A percentile compares a stretch with the other conserved stretches of the same genome.
phyloP scores from a whole-genome alignment of 108 stramenopile species.

The Pseudonitzschia multiseries region DNA sequence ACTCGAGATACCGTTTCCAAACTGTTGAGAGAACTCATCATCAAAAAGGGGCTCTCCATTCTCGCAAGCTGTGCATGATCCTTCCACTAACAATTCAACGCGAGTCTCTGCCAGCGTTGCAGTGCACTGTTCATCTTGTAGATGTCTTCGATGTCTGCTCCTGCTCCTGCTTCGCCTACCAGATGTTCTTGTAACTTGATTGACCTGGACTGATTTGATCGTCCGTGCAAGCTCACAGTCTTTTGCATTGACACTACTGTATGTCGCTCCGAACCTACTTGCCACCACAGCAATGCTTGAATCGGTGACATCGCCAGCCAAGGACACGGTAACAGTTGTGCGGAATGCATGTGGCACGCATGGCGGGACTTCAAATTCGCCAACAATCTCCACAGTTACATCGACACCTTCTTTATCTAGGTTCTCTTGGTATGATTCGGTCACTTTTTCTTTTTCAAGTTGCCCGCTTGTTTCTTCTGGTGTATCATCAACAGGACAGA shows the following conservation, averaged over 20 bases:
- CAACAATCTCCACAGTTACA: not conserved
- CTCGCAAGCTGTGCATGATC: slow-evolving; percentile 12
- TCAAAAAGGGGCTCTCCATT: not conserved
- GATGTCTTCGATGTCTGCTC: not conserved
- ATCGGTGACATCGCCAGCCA: not conserved
- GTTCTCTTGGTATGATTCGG: not conserved
- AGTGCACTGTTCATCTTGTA: not conserved
- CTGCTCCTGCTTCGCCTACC: not conserved
- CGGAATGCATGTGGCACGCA: not conserved
- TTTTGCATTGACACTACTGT: not conserved
- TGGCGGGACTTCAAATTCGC: not conserved
- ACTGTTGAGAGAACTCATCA: too few species aligned
- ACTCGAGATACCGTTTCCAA: too few species aligned
- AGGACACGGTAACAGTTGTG: not conserved
- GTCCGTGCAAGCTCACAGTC: slow-evolving; percentile 6
- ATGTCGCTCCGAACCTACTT: not conserved
- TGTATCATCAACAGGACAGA: slow-evolving; percentile 11
- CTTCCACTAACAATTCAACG: not conserved
- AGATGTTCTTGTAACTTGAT: not conserved
- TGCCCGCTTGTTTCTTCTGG: not conserved
- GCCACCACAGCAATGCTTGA: not conserved
- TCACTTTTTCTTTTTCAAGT: not conserved
- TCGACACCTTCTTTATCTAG: not conserved
- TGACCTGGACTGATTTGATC: not conserved
- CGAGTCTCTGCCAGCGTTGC: not conserved